Percentiles rank a stretch among this genome's conserved stretches.
Conservation (phyloP, 768 basidiomycete species). For the Lactarius sanguifluus region DNA sequence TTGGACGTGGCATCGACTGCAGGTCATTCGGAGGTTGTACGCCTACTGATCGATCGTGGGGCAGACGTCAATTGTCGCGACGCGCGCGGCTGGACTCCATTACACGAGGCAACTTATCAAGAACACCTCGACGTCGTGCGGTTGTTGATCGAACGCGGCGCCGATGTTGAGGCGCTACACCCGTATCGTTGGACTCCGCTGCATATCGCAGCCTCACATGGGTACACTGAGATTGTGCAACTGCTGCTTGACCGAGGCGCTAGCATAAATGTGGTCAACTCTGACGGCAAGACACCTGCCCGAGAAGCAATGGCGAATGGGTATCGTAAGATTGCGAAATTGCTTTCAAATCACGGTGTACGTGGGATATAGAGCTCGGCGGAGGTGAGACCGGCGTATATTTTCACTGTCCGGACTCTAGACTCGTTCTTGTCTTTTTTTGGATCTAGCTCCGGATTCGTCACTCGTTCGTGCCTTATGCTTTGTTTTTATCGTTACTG, state of each 20-base stretch:
- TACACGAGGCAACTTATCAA: background rate
- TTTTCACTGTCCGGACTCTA: too few relatives aligned
- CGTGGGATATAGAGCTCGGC: too few relatives aligned
- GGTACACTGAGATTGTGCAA: background rate
- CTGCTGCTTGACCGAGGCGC: background rate
- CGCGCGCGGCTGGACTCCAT: background rate
- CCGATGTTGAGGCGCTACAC: background rate
- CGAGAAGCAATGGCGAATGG: background rate
- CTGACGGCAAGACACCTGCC: background rate
- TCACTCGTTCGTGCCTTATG: too few relatives aligned
- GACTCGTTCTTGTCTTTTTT: too few relatives aligned
- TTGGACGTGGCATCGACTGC: background rate
- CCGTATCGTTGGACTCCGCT: background rate
- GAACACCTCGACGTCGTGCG: background rate
- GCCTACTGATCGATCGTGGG: background rate
- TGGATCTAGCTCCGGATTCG: too few relatives aligned
- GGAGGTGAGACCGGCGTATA: background rate
- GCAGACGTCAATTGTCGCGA: background rate
- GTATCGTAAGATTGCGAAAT: too few relatives aligned
- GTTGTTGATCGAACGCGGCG: background rate
- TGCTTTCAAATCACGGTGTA: too few relatives aligned
- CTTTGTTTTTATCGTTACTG: too few relatives aligned
- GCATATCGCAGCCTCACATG: background rate
- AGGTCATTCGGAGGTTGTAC: background rate
- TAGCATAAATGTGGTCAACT: background rate